Base-by-base conservation (phyloP, 2,329 filamentous ascomycete genomes). In the Diaporthe vexans region DNA sequence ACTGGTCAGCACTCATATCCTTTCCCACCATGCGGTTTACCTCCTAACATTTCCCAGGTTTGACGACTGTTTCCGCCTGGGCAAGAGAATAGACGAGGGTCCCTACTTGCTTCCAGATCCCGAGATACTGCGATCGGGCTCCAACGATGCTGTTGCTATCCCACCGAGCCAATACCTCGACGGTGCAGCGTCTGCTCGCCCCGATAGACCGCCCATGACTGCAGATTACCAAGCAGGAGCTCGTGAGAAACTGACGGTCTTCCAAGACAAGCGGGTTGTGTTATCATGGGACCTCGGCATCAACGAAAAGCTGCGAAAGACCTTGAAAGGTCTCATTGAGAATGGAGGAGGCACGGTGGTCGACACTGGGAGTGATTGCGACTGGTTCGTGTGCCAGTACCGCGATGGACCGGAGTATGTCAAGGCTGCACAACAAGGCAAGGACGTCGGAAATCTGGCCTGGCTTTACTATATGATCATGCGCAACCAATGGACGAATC, bases 381-480 rank as follows among this genome's bases (percentile, higher is more conserved):
- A 97, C 81, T 95, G 95, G 82, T 95, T 94, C 79, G 90, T 99
- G 65, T 97, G 96, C 81, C 93, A 95, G 71, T 98, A 93, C 81
- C 93, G 97, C 52, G 93, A 96, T 37, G 95, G 95, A 0, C 82
- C 89, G 11, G 90, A 97, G 71, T 99, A 98, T 81, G 82, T 94
- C 35, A 86, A 88, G 56, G 96, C 97, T 6, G 93, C 95, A 0
- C 92, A 93, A 78, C 86, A 88, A 17, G 91, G 91, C 72, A 97
- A 96, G 79, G 92, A 95, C 56, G 94, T 99, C 17, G 97, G 95
- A 21, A 99, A 97, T 81, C 86, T 99, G 29, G 92, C 95, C 0
- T 99, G 97, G 97, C 88, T 99, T 17, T 98, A 97, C 82, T 92
- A 96, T 82, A 87, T 99, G 71, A 97, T 98, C 80, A 94, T 94